Percentiles rank a stretch among this genome's conserved stretches.
These are phyloP conservation scores for Zarea fungicola DNA, from an alignment of 2,329 filamentous ascomycete genomes.

Conservation along the genomic window DNA sequence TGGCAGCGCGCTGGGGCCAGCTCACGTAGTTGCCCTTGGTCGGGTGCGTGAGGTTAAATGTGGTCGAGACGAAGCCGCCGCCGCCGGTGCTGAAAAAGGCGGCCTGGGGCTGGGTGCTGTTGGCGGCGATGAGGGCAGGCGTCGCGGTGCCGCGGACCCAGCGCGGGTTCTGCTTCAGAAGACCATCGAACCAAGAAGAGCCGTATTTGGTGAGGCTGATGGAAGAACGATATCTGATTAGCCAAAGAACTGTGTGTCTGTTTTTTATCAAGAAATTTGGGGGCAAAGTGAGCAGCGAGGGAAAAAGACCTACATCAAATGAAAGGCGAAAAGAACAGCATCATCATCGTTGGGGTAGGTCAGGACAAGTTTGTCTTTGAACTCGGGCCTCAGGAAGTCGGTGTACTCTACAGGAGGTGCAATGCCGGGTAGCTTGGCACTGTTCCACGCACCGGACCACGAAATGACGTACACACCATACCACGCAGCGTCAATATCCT, in stretches of 20 bases:
- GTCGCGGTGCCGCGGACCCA: constrained; percentile 50
- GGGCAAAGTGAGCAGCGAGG: too few species aligned
- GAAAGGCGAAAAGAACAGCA: constrained; percentile 46
- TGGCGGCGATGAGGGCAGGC: constrained; percentile 29
- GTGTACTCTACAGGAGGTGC: constrained; percentile 32
- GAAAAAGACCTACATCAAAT: constrained; percentile 42
- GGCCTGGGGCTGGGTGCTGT: constrained; percentile 24
- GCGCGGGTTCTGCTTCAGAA: constrained; percentile 42
- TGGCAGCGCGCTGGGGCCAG: constrained; percentile 45
- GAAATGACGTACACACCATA: constrained; percentile 34
- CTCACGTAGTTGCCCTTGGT: constrained; percentile 36
- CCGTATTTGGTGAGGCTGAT: too few species aligned
- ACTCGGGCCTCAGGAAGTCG: constrained; percentile 42
- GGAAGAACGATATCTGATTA: too few species aligned
- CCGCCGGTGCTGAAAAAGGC: constrained; percentile 29
- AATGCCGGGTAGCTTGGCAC: constrained; percentile 29
- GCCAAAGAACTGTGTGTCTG: too few species aligned
- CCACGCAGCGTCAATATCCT: constrained; percentile 38
- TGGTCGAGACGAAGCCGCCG: constrained; percentile 15
- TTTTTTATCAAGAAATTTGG: too few species aligned
- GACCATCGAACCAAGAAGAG: constrained; percentile 39
- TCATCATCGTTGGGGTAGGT: constrained; percentile 57
- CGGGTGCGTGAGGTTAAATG: constrained; percentile 26
- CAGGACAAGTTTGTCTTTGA: constrained; percentile 48
- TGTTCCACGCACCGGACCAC: constrained; percentile 34